Conservation (phyloP, 2,329 filamentous ascomycete genomes). For the Paraphaeosphaeria sporulosa region DNA sequence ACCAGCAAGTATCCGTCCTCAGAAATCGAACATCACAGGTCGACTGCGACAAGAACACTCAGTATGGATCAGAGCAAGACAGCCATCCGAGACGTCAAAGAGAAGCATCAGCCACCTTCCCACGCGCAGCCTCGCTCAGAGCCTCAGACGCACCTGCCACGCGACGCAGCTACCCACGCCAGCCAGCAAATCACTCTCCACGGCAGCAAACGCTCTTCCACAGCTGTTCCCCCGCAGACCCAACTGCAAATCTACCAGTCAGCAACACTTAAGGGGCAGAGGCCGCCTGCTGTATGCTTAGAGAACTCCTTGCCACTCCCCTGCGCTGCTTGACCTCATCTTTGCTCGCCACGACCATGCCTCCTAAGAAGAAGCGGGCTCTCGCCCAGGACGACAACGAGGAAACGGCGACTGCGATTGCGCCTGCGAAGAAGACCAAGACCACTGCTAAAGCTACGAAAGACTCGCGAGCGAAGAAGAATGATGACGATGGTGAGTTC, state of each 20-base stretch:
- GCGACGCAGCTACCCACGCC: conserved; percentile 1
- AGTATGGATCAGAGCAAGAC: neutral
- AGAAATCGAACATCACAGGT: neutral
- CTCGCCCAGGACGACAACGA: neutral
- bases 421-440: conserved; percentile 13
- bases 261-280: neutral
- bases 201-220: neutral
- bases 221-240: neutral
- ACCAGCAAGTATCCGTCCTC: neutral
- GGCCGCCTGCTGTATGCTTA: conserved; percentile 9
- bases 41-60: neutral
- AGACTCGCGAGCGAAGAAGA: neutral
- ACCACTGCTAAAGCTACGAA: neutral
- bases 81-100: neutral
- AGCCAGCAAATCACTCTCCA: neutral
- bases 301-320: neutral
- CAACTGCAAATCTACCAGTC: neutral
- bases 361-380: neutral
- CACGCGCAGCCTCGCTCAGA: conserved; percentile 1
- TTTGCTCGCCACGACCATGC: neutral
- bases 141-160: neutral
- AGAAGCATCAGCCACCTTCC: neutral
- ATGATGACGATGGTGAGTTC: conserved; percentile 12
- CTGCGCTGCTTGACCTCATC: conserved; percentile 6
- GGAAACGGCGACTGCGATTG: neutral